phyloP scores from a whole-genome alignment of 2,329 filamentous ascomycete species.

The Rhynchosporium secalis region DNA sequence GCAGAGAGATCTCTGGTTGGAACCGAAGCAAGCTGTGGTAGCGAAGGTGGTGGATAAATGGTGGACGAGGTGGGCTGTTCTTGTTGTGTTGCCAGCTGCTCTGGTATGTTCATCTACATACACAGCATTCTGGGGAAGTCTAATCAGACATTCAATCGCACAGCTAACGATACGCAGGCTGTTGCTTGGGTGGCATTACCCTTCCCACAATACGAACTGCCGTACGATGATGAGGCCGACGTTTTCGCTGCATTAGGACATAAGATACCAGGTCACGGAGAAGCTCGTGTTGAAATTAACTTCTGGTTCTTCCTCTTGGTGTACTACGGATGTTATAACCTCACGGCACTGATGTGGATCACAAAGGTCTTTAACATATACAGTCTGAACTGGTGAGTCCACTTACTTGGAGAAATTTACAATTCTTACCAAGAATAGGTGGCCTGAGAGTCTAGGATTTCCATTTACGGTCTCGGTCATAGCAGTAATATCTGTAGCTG shows the following conservation, averaged over 20 bases:
- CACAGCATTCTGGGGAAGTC: not conserved
- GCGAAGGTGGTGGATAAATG: conserved; percentile 59
- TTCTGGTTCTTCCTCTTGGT: conserved; percentile 73
- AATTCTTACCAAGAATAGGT: conserved; percentile 42
- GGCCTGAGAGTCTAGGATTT: conserved; percentile 64
- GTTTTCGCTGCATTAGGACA: conserved; percentile 35
- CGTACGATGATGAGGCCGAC: conserved; percentile 43
- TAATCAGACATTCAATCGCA: not conserved
- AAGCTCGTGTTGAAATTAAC: conserved; percentile 63
- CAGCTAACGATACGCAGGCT: conserved; percentile 45
- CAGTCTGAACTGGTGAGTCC: conserved; percentile 60
- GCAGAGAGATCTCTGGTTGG: conserved; percentile 58
- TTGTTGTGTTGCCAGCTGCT: conserved; percentile 61
- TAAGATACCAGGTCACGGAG: conserved; percentile 61
- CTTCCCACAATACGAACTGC: conserved; percentile 62
- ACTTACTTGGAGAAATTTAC: not conserved
- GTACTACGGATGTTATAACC: conserved; percentile 69
- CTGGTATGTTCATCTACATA: conserved; percentile 49
- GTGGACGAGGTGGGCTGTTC: conserved; percentile 62
- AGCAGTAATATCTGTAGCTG: conserved; percentile 57
- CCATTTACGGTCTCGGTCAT: conserved; percentile 63
- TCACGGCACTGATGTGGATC: conserved; percentile 68
- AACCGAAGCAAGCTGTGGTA: conserved; percentile 59
- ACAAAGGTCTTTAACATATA: conserved; percentile 73
- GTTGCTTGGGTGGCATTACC: conserved; percentile 66